phyloP scores from a whole-genome alignment of 2,329 filamentous ascomycete species.

The Hortaea werneckii region DNA sequence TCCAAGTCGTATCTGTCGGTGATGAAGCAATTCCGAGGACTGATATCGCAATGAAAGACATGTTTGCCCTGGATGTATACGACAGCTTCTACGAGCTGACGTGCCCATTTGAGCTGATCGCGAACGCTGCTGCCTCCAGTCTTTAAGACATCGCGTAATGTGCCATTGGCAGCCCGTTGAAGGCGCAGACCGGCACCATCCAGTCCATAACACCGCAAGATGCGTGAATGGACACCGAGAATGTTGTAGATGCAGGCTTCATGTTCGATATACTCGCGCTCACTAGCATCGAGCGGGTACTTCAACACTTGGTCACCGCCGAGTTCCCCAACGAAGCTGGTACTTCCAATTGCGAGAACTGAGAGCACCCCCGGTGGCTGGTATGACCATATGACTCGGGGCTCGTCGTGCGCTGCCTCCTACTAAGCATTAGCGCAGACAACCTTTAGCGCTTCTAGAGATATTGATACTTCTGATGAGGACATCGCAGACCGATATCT shows the following conservation, averaged over 20 bases:
- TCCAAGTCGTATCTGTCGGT: slow-evolving; percentile 6
- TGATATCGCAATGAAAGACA: slow-evolving; percentile 7
- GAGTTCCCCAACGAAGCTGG: slow-evolving; percentile 7
- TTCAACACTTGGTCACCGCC: slow-evolving; percentile 7
- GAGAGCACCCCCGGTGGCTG: slow-evolving; percentile 4
- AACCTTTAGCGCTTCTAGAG: too few relatives aligned
- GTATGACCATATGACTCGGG: slow-evolving; percentile 8
- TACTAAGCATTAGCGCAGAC: too few relatives aligned
- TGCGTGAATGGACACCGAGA: slow-evolving; percentile 5
- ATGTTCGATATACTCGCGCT: slow-evolving; percentile 5
- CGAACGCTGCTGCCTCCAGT: slow-evolving; percentile 1
- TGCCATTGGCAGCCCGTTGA: slow-evolving; percentile 5
- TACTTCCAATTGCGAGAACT: slow-evolving; percentile 6
- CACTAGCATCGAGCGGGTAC: slow-evolving; percentile 4
- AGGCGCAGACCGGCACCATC: slow-evolving; percentile 6
- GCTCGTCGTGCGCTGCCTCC: slow-evolving; percentile 5
- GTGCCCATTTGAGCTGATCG: slow-evolving; percentile 6
- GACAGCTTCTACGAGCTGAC: slow-evolving; percentile 5
- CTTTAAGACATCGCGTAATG: slow-evolving; percentile 5
- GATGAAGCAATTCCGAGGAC: slow-evolving; percentile 5
- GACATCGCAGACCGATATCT: neutral
- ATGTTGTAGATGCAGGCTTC: slow-evolving; percentile 6
- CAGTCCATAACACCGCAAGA: slow-evolving; percentile 4
- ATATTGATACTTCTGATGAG: too few relatives aligned
- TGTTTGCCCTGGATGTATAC: slow-evolving; percentile 1